A percentile compares a stretch with the other conserved stretches of the same genome.
phyloP scores from a whole-genome alignment of 2,329 filamentous ascomycete genomes.

The Calonectria ilicicola region DNA sequence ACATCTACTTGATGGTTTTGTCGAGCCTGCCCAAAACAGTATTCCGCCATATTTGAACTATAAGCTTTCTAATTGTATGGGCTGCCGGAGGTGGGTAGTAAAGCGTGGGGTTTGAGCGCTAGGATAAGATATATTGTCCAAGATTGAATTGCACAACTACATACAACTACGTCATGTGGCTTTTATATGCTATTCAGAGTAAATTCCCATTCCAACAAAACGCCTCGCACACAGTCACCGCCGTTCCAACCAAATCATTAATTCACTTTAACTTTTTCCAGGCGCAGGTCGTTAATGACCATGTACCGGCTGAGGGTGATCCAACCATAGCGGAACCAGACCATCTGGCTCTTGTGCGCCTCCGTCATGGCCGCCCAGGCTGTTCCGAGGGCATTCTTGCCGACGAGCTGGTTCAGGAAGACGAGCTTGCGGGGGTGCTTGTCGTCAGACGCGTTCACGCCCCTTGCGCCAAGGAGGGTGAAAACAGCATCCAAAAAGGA shows the following conservation, averaged over 20 bases:
- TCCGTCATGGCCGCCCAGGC: conserved; percentile 90
- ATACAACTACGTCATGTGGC: not conserved
- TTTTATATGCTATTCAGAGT: not conserved
- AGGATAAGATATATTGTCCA: not conserved
- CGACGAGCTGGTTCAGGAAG: conserved; percentile 77
- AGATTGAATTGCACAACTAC: not conserved
- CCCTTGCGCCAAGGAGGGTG: conserved; percentile 68
- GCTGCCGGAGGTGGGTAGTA: not conserved
- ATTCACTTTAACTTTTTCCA: conserved; percentile 54
- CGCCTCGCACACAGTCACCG: not conserved
- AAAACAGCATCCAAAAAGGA: conserved; percentile 80
- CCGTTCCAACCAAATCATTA: not conserved
- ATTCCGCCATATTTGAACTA: not conserved
- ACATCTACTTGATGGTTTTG: not conserved
- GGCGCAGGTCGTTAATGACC: conserved; percentile 88
- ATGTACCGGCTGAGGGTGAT: conserved; percentile 93
- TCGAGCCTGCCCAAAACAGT: not conserved
- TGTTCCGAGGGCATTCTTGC: conserved; percentile 61
- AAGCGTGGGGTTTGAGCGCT: not conserved
- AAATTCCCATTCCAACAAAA: not conserved
- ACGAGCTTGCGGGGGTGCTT: conserved; percentile 70
- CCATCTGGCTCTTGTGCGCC: conserved; percentile 96
- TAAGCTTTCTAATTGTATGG: not conserved
- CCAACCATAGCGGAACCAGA: conserved; percentile 98
- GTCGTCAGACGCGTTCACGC: conserved; percentile 47